Evolutionary conservation across 2,329 filamentous ascomycete genomes (phyloP).

Genomic region (Diaporthe aspalathi): DNA sequence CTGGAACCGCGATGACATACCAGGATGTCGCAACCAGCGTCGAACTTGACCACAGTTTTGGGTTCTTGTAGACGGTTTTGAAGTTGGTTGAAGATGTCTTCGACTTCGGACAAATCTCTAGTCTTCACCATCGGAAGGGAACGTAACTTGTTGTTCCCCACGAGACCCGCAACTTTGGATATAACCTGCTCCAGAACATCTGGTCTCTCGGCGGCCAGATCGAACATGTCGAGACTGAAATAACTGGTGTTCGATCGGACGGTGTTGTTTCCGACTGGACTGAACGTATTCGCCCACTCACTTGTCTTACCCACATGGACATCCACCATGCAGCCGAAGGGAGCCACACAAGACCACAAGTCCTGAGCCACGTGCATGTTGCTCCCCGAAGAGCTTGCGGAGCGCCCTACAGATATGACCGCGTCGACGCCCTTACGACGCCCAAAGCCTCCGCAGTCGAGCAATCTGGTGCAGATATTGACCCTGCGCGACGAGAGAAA

Average conservation of each 20-base stretch:
- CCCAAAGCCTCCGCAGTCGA: not conserved
- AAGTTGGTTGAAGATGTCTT: slow-evolving; percentile 51
- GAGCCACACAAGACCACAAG: slow-evolving; percentile 38
- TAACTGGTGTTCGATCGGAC: slow-evolving; percentile 49
- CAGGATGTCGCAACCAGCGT: not conserved
- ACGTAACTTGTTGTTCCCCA: slow-evolving; percentile 50
- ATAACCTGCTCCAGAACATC: slow-evolving; percentile 54
- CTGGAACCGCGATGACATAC: not conserved
- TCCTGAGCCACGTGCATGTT: slow-evolving; percentile 52
- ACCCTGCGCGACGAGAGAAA: slow-evolving; percentile 45
- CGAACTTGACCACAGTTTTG: slow-evolving; percentile 43
- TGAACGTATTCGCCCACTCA: not conserved
- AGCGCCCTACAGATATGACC: slow-evolving; percentile 40
- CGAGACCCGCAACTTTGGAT: slow-evolving; percentile 50
- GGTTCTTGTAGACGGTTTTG: slow-evolving; percentile 54
- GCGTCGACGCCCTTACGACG: slow-evolving; percentile 30
- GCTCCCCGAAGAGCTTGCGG: slow-evolving; percentile 55
- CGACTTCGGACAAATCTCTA: slow-evolving; percentile 53
- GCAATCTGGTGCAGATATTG: not conserved
- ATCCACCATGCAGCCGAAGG: slow-evolving; percentile 27
- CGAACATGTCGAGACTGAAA: slow-evolving; percentile 58
- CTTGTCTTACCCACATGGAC: not conserved
- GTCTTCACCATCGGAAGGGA: slow-evolving; percentile 51
- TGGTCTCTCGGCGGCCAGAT: slow-evolving; percentile 56
- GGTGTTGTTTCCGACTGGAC: not conserved